These are phyloP conservation scores for Lantana camara DNA, from an alignment of 257 asterid genomes.

Conservation along the genomic window DNA sequence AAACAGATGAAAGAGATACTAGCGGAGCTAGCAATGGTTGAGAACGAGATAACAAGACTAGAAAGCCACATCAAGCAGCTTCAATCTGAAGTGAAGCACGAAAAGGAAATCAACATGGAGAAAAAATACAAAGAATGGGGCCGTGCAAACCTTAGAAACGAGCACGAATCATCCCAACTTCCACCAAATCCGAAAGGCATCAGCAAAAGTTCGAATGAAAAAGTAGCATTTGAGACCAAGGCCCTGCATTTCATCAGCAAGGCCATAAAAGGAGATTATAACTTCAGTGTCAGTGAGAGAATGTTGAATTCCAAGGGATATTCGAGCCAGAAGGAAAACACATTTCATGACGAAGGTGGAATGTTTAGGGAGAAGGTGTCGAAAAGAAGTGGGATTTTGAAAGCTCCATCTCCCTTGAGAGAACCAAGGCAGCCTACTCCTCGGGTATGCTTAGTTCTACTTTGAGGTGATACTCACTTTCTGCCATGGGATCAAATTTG, in stretches of 20 bases:
- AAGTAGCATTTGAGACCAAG: conserved; percentile 59
- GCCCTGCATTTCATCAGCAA: conserved; percentile 83
- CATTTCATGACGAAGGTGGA: conserved; percentile 37
- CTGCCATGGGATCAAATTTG: no score
- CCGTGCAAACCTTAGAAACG: conserved; percentile 19
- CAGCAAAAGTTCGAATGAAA: conserved; percentile 28
- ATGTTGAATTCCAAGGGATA: conserved; percentile 29
- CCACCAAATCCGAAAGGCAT: conserved; percentile 38
- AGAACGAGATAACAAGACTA: conserved; percentile 64
- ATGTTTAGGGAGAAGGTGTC: conserved; percentile 38
- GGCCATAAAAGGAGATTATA: conserved; percentile 84
- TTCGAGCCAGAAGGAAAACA: conserved; percentile 41
- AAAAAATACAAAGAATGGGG: conserved; percentile 34
- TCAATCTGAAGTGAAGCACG: conserved; percentile 46
- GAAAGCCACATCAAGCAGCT: conserved; percentile 71
- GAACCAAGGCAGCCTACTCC: conserved; percentile 72
- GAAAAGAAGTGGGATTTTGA: conserved; percentile 44
- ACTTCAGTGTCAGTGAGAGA: conserved; percentile 45
- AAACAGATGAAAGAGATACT: conserved; percentile 72
- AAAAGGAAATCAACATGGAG: conserved; percentile 39
- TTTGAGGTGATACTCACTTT: no score
- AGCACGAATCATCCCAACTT: conserved; percentile 26
- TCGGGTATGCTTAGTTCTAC: conserved; percentile 40
- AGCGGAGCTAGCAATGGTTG: conserved; percentile 70
- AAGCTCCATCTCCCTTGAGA: conserved; percentile 61